Percentiles rank a stretch among this genome's conserved stretches.
phyloP scores from a whole-genome alignment of 2,329 filamentous ascomycete species.

The Pyrenochaeta sp. region DNA sequence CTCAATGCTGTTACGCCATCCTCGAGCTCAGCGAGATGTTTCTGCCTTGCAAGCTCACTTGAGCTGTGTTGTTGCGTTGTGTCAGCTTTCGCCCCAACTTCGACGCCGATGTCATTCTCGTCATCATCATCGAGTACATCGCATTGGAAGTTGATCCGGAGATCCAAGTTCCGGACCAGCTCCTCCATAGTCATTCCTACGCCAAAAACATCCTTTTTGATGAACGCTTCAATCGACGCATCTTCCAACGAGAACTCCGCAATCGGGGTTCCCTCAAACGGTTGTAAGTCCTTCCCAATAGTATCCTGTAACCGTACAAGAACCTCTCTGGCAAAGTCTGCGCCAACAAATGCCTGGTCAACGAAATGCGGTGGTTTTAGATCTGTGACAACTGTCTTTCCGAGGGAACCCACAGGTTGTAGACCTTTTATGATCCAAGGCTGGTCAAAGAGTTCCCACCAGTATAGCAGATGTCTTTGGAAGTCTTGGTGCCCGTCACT shows the following conservation, averaged over 20 bases:
- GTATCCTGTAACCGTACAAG: slow-evolving; percentile 6
- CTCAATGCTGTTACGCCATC: background rate
- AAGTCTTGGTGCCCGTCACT: slow-evolving; percentile 1
- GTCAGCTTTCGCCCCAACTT: background rate
- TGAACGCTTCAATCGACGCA: slow-evolving; percentile 6
- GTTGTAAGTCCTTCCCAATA: slow-evolving; percentile 12
- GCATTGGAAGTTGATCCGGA: slow-evolving; percentile 11
- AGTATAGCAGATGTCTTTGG: slow-evolving; percentile 7
- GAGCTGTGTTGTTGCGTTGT: background rate
- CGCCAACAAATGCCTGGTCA: slow-evolving; percentile 10
- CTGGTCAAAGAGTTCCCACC: slow-evolving; percentile 11
- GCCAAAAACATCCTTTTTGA: slow-evolving; percentile 12
- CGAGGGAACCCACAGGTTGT: background rate
- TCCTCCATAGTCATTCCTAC: slow-evolving; percentile 10
- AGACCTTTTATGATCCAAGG: slow-evolving; percentile 7
- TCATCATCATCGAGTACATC: slow-evolving; percentile 3
- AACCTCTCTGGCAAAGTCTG: slow-evolving; percentile 3
- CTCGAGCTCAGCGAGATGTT: background rate
- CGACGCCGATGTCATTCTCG: background rate
- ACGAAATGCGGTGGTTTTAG: slow-evolving; percentile 14
- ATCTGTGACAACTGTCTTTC: background rate
- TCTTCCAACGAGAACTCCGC: slow-evolving; percentile 6
- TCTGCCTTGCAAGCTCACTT: background rate
- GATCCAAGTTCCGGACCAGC: slow-evolving; percentile 10
- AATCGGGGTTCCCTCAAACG: slow-evolving; percentile 1